Evolutionary conservation across 768 basidiomycete genomes (phyloP).

Genomic region (Saitozyma sp.): DNA sequence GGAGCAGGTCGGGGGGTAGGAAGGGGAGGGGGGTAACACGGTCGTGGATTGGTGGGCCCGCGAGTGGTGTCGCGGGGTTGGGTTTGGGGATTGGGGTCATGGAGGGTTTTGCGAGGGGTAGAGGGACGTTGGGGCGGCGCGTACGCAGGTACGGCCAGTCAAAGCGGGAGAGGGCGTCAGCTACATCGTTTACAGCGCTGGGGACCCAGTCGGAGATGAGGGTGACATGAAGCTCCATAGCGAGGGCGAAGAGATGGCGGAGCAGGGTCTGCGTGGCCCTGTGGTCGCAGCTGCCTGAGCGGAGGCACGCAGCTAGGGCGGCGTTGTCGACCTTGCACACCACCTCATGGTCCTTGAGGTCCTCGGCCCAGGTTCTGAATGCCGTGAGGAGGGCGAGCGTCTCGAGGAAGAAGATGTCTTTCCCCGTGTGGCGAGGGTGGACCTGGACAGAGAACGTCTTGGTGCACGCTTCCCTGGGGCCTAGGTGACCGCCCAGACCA

Average conservation of each 20-base stretch:
- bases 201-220: slow-evolving; percentile 8
- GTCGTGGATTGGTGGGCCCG: not conserved
- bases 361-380: slow-evolving; percentile 5
- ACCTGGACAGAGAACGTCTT: not conserved
- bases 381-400: slow-evolving; percentile 11
- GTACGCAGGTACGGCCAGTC: not conserved
- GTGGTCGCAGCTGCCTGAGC: no score
- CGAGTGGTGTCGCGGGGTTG: not conserved
- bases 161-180: slow-evolving; percentile 18
- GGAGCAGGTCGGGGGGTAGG: not conserved
- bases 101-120: not conserved
- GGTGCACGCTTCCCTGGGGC: not conserved
- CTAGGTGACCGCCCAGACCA: slow-evolving; percentile 6
- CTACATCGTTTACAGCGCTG: slow-evolving; percentile 14
- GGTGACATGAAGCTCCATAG: slow-evolving; percentile 1
- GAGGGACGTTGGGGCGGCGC: slow-evolving; percentile 5
- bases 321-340: slow-evolving; percentile 18
- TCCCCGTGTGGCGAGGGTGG: not conserved
- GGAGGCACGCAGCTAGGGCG: slow-evolving; percentile 14
- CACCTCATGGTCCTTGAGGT: slow-evolving; percentile 1
- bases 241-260: slow-evolving; percentile 5
- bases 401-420: slow-evolving; percentile 16
- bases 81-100: not conserved
- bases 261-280: slow-evolving; percentile 13
- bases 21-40: not conserved